Conservation (phyloP, 2,329 filamentous ascomycete genomes). For the Exophiala phaeomuriformis region DNA sequence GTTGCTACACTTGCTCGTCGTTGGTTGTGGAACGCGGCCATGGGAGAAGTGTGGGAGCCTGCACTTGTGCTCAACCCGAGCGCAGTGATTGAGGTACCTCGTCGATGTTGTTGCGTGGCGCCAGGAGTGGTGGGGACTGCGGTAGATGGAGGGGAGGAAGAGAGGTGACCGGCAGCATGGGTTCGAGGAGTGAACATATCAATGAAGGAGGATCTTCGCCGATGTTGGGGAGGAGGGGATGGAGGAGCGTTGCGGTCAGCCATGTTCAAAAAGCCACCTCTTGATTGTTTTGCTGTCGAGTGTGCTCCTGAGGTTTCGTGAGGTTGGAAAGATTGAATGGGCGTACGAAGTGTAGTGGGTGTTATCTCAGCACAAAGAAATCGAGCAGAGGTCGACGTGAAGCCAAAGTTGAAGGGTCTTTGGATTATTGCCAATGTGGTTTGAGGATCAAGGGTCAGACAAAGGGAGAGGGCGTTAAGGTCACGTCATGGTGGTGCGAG, state of each 20-base stretch:
- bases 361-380: background rate
- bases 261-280: conserved; percentile 31
- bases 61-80: conserved; percentile 66
- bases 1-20: conserved; percentile 65
- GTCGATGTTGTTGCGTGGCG: conserved; percentile 49
- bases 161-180: conserved; percentile 34
- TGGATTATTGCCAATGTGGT: background rate
- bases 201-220: conserved; percentile 42
- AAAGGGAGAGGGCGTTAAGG: conserved; percentile 7
- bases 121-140: conserved; percentile 38
- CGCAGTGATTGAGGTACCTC: conserved; percentile 63
- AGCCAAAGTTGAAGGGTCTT: background rate
- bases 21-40: conserved; percentile 43
- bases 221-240: conserved; percentile 33
- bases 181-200: conserved; percentile 42
- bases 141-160: conserved; percentile 41
- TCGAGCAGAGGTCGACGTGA: background rate
- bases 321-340: background rate
- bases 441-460: background rate
- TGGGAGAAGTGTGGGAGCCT: conserved; percentile 42
- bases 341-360: background rate
- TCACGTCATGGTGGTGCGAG: conserved; percentile 19
- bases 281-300: background rate
- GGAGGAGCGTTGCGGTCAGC: conserved; percentile 37
- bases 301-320: background rate